phyloP scores from a whole-genome alignment of 768 basidiomycete genomes.

The Termitomyces sp. region DNA sequence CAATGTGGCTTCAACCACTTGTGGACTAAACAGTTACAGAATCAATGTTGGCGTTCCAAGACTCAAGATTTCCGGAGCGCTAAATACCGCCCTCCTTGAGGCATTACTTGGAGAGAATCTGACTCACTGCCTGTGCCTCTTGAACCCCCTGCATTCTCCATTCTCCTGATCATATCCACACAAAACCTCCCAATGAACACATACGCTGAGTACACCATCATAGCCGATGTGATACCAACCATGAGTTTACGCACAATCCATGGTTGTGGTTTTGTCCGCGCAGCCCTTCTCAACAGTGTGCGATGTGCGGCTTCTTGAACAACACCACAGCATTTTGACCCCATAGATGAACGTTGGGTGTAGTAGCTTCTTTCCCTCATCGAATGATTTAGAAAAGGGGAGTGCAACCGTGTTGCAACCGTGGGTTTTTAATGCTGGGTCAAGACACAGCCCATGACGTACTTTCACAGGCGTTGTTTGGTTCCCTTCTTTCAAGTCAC shows the following conservation, averaged over 20 bases:
- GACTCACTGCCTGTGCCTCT: constrained; percentile 65
- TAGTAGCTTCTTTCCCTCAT: constrained; percentile 1
- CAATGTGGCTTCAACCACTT: not conserved
- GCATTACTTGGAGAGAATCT: not conserved
- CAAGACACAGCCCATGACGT: constrained; percentile 11
- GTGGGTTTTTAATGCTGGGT: not conserved
- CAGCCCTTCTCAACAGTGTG: constrained; percentile 37
- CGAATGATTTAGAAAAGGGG: not conserved
- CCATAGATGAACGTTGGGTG: not conserved
- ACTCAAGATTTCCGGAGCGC: not conserved
- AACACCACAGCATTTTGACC: constrained; percentile 43
- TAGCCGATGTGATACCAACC: constrained; percentile 51
- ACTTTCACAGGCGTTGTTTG: constrained; percentile 6
- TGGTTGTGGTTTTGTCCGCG: constrained; percentile 54
- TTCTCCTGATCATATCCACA: constrained; percentile 59
- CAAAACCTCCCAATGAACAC: constrained; percentile 76
- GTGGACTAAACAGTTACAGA: not conserved
- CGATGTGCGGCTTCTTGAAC: constrained; percentile 43
- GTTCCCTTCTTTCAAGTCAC: not conserved
- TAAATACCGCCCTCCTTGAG: too few relatives aligned
- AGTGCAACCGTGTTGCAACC: not conserved
- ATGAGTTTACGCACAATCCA: constrained; percentile 74
- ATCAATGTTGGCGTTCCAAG: not conserved
- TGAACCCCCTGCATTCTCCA: constrained; percentile 39
- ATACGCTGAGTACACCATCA: constrained; percentile 69